phyloP scores from a whole-genome alignment of 805 yeast genomes.

The Phaffomyces antillensis region DNA sequence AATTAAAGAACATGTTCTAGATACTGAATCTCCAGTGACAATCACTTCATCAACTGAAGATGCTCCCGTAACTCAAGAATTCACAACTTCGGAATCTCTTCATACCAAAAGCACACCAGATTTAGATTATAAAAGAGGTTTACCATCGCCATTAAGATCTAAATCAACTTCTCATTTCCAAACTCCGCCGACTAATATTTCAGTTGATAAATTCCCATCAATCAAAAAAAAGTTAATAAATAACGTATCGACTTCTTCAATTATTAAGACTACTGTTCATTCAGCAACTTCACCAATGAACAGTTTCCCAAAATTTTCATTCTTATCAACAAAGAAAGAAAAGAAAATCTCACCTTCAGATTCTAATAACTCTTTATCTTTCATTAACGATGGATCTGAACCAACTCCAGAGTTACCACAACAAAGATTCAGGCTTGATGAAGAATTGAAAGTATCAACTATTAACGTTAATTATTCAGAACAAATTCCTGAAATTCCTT shows the following conservation, averaged over 20 bases:
- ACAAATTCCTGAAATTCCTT: slow-evolving; percentile 18
- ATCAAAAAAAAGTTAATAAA: neutral
- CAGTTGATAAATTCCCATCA: slow-evolving; percentile 8
- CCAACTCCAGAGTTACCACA: neutral
- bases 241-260: neutral
- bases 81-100: too few species aligned
- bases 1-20: neutral
- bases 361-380: slow-evolving; percentile 18
- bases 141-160: neutral
- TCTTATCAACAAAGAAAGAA: slow-evolving; percentile 2
- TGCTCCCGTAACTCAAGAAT: neutral
- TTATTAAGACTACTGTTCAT: slow-evolving; percentile 11
- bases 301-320: slow-evolving; percentile 15
- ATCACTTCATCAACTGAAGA: neutral
- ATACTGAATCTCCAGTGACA: neutral
- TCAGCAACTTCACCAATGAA: slow-evolving; percentile 19
- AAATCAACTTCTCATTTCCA: slow-evolving; percentile 7
- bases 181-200: slow-evolving; percentile 10
- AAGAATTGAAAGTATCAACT: neutral
- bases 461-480: neutral
- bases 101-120: neutral
- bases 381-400: slow-evolving; percentile 23
- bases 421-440: too few species aligned
- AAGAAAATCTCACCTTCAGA: slow-evolving; percentile 14
- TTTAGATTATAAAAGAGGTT: neutral